Conservation (phyloP, 352 stramenopile species). For the Phytophthora agathidicida region DNA sequence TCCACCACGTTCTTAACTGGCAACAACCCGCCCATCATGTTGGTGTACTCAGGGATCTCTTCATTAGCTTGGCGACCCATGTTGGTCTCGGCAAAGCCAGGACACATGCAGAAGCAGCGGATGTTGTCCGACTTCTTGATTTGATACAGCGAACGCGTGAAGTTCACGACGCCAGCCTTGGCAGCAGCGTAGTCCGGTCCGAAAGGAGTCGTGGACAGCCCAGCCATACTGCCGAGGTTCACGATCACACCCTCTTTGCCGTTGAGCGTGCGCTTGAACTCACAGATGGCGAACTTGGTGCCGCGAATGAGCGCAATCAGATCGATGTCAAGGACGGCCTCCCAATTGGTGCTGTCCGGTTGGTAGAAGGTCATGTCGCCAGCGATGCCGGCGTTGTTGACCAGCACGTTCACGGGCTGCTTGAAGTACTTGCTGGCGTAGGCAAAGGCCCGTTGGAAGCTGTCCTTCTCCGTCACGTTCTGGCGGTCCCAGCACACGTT, state of each 20-base stretch:
- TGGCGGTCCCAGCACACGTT: constrained; percentile 73
- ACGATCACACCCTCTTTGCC: constrained; percentile 71
- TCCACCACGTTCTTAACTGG: constrained; percentile 58
- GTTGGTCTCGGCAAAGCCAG: constrained; percentile 69
- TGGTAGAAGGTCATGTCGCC: constrained; percentile 62
- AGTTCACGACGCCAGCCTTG: constrained; percentile 76
- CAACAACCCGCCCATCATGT: constrained; percentile 59
- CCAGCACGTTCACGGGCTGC: constrained; percentile 67
- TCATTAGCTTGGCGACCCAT: constrained; percentile 58
- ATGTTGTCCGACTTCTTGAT: constrained; percentile 74
- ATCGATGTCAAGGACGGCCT: constrained; percentile 76
- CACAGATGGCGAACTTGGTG: constrained; percentile 61
- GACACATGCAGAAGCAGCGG: constrained; percentile 69
- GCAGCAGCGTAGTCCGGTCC: constrained; percentile 71
- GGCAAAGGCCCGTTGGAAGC: constrained; percentile 67
- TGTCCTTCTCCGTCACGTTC: constrained; percentile 71
- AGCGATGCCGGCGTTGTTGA: constrained; percentile 84
- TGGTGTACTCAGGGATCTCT: constrained; percentile 50
- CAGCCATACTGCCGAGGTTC: constrained; percentile 75
- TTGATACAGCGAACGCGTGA: constrained; percentile 70
- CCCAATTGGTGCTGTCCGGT: constrained; percentile 47
- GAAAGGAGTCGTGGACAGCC: constrained; percentile 56
- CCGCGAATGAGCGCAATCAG: constrained; percentile 72
- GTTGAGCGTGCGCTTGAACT: constrained; percentile 66
- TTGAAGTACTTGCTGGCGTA: constrained; percentile 67